Percentiles rank a stretch among this genome's conserved stretches.
These are phyloP conservation scores for Umbilicaria muhlenbergii DNA, from an alignment of 495 filamentous ascomycete genomes.

Conservation along the genomic window DNA sequence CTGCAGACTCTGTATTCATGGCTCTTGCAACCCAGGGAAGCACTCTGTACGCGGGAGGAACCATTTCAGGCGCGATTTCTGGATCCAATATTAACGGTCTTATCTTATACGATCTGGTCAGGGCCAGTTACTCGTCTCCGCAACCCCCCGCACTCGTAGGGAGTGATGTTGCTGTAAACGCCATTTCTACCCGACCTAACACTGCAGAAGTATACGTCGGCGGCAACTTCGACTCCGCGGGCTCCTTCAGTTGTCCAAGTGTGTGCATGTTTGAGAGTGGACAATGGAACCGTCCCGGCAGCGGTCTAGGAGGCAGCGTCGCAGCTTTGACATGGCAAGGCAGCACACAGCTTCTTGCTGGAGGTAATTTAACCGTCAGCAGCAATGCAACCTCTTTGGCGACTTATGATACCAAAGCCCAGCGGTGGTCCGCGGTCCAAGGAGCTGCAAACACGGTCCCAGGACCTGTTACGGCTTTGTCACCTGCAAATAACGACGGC, in stretches of 20 bases:
- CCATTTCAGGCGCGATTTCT: constrained; percentile 52
- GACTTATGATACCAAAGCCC: constrained; percentile 48
- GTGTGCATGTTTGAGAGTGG: constrained; percentile 63
- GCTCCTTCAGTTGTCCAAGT: constrained; percentile 63
- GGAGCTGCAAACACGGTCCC: constrained; percentile 49
- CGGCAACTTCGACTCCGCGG: constrained; percentile 65
- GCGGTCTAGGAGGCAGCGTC: constrained; percentile 50
- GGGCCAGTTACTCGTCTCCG: constrained; percentile 34
- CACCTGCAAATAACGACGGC: constrained; percentile 49
- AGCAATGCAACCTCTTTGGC: constrained; percentile 51
- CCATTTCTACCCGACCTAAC: constrained; percentile 50
- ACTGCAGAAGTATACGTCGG: constrained; percentile 69
- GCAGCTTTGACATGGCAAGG: constrained; percentile 60
- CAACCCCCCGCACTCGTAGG: constrained; percentile 64
- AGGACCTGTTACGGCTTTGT: constrained; percentile 62
- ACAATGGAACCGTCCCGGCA: constrained; percentile 68
- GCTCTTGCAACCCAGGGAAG: constrained; percentile 51
- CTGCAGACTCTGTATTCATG: constrained; percentile 56
- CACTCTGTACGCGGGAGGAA: constrained; percentile 69
- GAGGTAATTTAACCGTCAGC: constrained; percentile 57
- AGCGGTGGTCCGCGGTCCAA: constrained; percentile 48
- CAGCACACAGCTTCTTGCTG: constrained; percentile 51
- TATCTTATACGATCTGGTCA: constrained; percentile 58
- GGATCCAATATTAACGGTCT: constrained; percentile 54
- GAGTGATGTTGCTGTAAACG: constrained; percentile 51